phyloP scores from a whole-genome alignment of 2,329 filamentous ascomycete genomes.

The Pseudodiploospora longispora region DNA sequence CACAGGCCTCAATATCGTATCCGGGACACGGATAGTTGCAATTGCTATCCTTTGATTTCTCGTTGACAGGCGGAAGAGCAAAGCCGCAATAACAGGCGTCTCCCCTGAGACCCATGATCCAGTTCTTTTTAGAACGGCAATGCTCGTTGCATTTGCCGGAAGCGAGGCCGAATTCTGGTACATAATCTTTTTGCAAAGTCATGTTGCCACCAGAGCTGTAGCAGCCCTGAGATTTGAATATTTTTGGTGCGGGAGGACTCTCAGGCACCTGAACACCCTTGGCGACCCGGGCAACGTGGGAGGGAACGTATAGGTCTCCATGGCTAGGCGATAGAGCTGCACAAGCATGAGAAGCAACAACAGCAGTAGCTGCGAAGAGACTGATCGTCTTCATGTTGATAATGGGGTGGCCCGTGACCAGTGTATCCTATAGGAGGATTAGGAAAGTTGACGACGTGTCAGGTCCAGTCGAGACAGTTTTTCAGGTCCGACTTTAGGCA shows the following conservation, averaged over 20 bases:
- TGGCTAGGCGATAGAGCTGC: slow-evolving; percentile 14
- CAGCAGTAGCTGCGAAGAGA: slow-evolving; percentile 19
- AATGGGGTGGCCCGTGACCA: slow-evolving; percentile 8
- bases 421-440: not conserved
- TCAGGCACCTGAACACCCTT: slow-evolving; percentile 26
- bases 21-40: slow-evolving; percentile 62
- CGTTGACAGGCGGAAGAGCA: slow-evolving; percentile 51
- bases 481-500: too few relatives aligned
- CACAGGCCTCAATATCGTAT: slow-evolving; percentile 54
- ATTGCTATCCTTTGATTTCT: slow-evolving; percentile 45
- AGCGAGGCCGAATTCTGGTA: slow-evolving; percentile 15
- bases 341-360: slow-evolving; percentile 19
- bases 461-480: not conserved
- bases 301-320: not conserved
- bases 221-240: slow-evolving; percentile 42
- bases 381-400: slow-evolving; percentile 24
- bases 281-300: slow-evolving; percentile 5
- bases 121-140: slow-evolving; percentile 35
- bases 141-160: slow-evolving; percentile 32
- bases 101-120: slow-evolving; percentile 55
- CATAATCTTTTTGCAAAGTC: slow-evolving; percentile 14
- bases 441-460: slow-evolving; percentile 1
- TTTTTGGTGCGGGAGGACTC: slow-evolving; percentile 25
- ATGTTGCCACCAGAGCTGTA: slow-evolving; percentile 36
- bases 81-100: slow-evolving; percentile 68